Evolutionary conservation across 192 early-diverging fungal genomes (phyloP).

Genomic region (Linnemannia zychae): DNA sequence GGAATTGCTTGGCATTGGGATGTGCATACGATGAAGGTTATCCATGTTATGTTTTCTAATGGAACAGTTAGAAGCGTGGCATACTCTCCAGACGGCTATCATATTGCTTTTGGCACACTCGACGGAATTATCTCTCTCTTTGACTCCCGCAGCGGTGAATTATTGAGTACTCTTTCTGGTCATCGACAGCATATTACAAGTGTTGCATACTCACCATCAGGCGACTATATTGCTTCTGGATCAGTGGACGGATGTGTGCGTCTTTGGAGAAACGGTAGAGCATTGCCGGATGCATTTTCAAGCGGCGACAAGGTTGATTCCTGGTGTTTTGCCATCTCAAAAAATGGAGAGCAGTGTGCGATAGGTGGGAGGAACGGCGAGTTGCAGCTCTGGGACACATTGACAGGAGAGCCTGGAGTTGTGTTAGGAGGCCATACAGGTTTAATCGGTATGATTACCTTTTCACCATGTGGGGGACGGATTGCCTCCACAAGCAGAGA

Average conservation of each 20-base stretch:
- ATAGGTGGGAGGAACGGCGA: neutral
- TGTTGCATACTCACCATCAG: neutral
- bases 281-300: neutral
- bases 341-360: neutral
- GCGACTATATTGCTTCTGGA: neutral
- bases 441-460: neutral
- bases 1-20: neutral
- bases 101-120: neutral
- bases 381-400: neutral
- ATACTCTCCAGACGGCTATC: neutral
- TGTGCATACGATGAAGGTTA: neutral
- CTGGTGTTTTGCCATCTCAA: neutral
- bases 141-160: neutral
- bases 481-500: neutral
- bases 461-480: neutral
- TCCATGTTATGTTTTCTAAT: neutral
- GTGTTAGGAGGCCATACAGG: neutral
- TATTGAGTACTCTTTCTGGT: neutral
- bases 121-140: neutral
- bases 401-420: neutral
- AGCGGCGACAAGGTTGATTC: neutral
- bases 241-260: neutral
- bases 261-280: neutral
- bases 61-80: neutral
- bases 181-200: neutral